Conservation (phyloP, 2,329 filamentous ascomycete species). For the Coniella lustricola region DNA sequence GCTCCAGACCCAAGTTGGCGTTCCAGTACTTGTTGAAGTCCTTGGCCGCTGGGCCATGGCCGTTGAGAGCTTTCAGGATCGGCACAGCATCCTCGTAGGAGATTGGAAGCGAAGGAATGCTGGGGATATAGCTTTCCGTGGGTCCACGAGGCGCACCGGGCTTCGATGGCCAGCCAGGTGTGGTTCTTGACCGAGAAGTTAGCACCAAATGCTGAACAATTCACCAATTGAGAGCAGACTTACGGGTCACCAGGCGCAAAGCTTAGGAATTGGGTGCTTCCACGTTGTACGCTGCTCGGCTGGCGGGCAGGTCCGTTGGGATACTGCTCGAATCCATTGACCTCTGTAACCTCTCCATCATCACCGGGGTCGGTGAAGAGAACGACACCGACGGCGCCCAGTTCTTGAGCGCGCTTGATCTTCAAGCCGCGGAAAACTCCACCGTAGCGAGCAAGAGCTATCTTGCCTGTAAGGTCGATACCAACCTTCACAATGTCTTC, state of each 20-base stretch:
- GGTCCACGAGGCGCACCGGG: conserved; percentile 61
- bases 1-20: conserved; percentile 39
- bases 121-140: conserved; percentile 55
- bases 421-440: conserved; percentile 73
- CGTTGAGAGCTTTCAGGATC: conserved; percentile 70
- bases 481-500: conserved; percentile 63
- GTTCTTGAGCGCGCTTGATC: conserved; percentile 72
- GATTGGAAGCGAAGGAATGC: conserved; percentile 74
- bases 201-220: background rate
- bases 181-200: conserved; percentile 40
- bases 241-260: conserved; percentile 53
- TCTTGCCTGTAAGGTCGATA: conserved; percentile 66
- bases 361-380: conserved; percentile 71
- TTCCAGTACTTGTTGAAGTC: conserved; percentile 58
- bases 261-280: conserved; percentile 66
- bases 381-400: conserved; percentile 65
- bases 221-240: background rate
- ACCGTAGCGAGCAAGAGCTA: conserved; percentile 72
- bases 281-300: conserved; percentile 70
- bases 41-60: conserved; percentile 61
- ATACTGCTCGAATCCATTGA: conserved; percentile 66
- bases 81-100: conserved; percentile 72
- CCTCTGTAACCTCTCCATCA: conserved; percentile 66
- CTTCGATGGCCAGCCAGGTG: conserved; percentile 73
- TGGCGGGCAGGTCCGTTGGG: conserved; percentile 70